Evolutionary conservation across 2,329 filamentous ascomycete species (phyloP), one percentile per base, ranked within the genome.

Genomic region (Phaeosphaeria sp.): DNA sequence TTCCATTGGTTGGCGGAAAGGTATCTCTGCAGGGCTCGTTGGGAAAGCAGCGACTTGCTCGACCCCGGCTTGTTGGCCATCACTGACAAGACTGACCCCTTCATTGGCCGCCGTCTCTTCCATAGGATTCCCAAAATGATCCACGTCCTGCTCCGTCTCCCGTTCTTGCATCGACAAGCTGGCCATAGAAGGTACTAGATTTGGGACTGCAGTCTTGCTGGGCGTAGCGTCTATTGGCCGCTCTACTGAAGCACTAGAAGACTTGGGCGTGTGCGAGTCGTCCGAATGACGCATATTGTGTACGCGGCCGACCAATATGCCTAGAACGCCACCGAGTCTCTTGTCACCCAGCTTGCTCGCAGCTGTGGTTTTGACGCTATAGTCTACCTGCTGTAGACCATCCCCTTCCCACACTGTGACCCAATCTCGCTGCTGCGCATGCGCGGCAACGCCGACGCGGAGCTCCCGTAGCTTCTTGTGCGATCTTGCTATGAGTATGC

Each of bases 401-500:
- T 83, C 78, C 13, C 86, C 87, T 66, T 90, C 87, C 87, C 87
- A 90, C 1, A 84, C 78, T 52, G 84, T 83, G 1, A 83, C 83
- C 79, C 88, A 90, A 58, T 88, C 78, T 30, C 79, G 75, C 27
- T 77, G 76, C 63, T 80, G 76, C 3, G 83, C 82, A 61, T 85
- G 81, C 6, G 79, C 72, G 5, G 90, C 87, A 54, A 95, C 87
- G 6, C 92, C 90, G 5, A 95, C 84, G 44, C 90, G 84, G 33
- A 96, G 81, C 74, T 94, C 91, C 27, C 85, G 84, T 17, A 95
- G 79, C 43, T 83, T 83, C 60, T 84, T 81, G 57, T 86, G 82
- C 13, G 91, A 94, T 22, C 88, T 85, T 59, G 89, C 89, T 59
- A 95, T 87, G 13, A 95, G 82, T 43, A 91, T 82, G 53, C 89